Conservation (phyloP, 2,329 filamentous ascomycete genomes). For the Sarocladium kiliense region DNA sequence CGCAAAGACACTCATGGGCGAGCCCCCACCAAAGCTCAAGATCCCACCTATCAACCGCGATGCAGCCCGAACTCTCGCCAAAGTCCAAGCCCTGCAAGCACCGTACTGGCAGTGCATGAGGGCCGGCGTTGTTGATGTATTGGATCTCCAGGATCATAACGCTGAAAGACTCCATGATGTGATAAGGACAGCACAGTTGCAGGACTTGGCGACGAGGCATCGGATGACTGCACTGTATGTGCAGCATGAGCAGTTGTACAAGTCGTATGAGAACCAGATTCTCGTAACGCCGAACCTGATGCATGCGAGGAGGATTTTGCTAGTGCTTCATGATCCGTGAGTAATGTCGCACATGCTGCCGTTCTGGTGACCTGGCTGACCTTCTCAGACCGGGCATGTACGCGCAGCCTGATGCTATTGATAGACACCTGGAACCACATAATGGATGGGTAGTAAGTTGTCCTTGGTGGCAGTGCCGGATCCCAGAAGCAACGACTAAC, state of each 20-base stretch:
- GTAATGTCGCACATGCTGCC: slow-evolving; percentile 24
- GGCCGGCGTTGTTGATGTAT: slow-evolving; percentile 54
- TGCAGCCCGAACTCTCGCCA: slow-evolving; percentile 50
- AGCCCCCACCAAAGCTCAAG: slow-evolving; percentile 66
- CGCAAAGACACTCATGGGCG: slow-evolving; percentile 88
- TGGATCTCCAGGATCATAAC: slow-evolving; percentile 45
- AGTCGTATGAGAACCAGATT: slow-evolving; percentile 81
- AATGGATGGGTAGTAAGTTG: slow-evolving; percentile 80
- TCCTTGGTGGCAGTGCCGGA: too few species aligned
- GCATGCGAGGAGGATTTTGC: slow-evolving; percentile 61
- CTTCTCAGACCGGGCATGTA: background rate
- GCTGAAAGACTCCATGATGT: slow-evolving; percentile 71
- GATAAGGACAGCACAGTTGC: slow-evolving; percentile 71
- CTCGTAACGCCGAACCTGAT: slow-evolving; percentile 71
- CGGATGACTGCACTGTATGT: slow-evolving; percentile 79
- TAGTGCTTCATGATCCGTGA: slow-evolving; percentile 89
- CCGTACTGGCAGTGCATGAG: slow-evolving; percentile 87
- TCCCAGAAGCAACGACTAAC: too few species aligned
- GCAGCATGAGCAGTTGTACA: slow-evolving; percentile 65
- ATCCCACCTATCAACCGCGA: slow-evolving; percentile 53
- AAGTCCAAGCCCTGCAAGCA: slow-evolving; percentile 56
- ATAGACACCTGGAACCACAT: slow-evolving; percentile 71
- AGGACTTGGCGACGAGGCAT: slow-evolving; percentile 64
- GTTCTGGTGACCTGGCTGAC: background rate
- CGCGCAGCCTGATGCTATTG: slow-evolving; percentile 61